Evolutionary conservation across 106 monocot species (phyloP), one percentile per base, ranked within the genome.

Genomic region (Dendrobium officinale): DNA sequence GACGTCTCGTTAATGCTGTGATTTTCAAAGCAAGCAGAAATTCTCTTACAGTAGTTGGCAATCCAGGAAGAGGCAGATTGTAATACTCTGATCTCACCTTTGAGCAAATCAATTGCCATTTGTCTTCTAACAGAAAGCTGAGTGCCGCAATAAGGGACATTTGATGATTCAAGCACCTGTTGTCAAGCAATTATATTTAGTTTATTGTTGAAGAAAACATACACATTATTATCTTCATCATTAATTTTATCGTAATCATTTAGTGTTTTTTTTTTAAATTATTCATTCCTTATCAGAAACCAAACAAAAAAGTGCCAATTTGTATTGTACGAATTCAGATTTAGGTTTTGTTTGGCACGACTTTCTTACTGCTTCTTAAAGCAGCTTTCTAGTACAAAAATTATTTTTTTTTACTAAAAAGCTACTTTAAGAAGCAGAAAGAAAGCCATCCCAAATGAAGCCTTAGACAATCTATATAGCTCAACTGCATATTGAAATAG

Each of bases 41-140:
- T 70, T 75, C 22, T 66, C 33, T 79, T 44, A 78, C 87, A 90
- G 73, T 93, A 90, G 83, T 81, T 79, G 13, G 73, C 43, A 31
- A 93, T 73, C 91, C 93, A 93, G 18, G 75, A 61, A 45, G 70
- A 79, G 27, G 86, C 93, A 1, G 87, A 86, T 47, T 76, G 73
- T 56, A 93, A 64, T 15, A 93, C 91, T 24, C 86, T 78, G 64
- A 89, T 82, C 75, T 93, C 91, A 4, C 91, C 93, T 0, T 26
- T 77, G 16, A 93, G 82, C 31, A 93, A 81, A 89, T 93, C 91
- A 76, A 54, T 90, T 16, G 89, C 91, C 87, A 91, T 93, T 44
- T 80, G 66, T 80, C 77, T 89, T 85, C 93, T 91, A 2, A 75
- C 4, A 22, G 80, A 42, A 40, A 40, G 20, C 17, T 29, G 77